A percentile compares a stretch with the other conserved stretches of the same genome.
phyloP scores from a whole-genome alignment of 768 basidiomycete genomes.

The Boletus sp. region DNA sequence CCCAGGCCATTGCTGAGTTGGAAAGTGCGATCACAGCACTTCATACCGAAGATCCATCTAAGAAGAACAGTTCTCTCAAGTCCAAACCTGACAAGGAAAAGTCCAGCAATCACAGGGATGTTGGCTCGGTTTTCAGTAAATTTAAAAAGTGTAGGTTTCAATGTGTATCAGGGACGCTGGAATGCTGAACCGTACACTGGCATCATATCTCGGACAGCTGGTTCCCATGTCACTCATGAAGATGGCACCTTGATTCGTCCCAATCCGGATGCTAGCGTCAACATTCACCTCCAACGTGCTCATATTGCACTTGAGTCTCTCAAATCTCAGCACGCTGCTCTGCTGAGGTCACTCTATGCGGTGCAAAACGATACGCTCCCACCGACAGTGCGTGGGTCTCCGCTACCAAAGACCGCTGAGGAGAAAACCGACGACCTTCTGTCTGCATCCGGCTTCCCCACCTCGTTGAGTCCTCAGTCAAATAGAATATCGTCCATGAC shows the following conservation, averaged over 20 bases:
- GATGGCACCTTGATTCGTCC: constrained; percentile 23
- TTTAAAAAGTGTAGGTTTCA: constrained; percentile 55
- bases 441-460: constrained; percentile 22
- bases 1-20: constrained; percentile 56
- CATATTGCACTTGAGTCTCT: constrained; percentile 48
- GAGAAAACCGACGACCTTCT: constrained; percentile 39
- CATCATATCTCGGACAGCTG: constrained; percentile 13
- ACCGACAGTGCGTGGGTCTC: constrained; percentile 24
- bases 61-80: constrained; percentile 33
- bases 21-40: constrained; percentile 51
- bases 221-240: constrained; percentile 21
- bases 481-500: constrained; percentile 48
- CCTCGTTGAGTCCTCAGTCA: constrained; percentile 33
- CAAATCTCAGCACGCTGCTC: constrained; percentile 55
- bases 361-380: constrained; percentile 29
- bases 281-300: constrained; percentile 40
- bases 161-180: not conserved
- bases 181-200: not conserved
- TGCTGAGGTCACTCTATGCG: constrained; percentile 43
- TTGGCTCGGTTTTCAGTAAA: constrained; percentile 46
- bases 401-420: constrained; percentile 46
- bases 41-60: constrained; percentile 37
- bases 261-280: constrained; percentile 16
- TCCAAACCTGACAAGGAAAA: constrained; percentile 47
- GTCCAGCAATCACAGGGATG: constrained; percentile 30